Conservation (phyloP, 352 stramenopile species). For the Phytopythium delawarense region DNA sequence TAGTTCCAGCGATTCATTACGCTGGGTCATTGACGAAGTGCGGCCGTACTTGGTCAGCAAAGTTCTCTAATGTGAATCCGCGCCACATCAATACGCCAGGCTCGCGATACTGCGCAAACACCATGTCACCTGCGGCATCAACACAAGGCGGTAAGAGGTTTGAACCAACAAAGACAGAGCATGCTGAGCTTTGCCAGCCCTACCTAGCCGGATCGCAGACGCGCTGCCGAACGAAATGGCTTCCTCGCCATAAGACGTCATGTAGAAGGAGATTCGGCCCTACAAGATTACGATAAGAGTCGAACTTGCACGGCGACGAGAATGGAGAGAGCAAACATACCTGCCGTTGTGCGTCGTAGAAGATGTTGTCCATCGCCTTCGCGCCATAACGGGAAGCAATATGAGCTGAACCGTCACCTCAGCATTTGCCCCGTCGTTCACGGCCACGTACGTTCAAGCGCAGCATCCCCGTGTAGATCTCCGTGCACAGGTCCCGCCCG, state of each 20-base stretch:
- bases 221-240: constrained; percentile 94
- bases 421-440: not conserved
- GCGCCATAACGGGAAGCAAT: not conserved
- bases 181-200: not conserved
- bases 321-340: constrained; percentile 4
- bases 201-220: constrained; percentile 75
- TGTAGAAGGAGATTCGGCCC: constrained; percentile 98
- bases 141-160: not conserved
- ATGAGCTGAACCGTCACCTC: not conserved
- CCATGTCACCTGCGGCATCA: constrained; percentile 73
- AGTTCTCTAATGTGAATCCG: constrained; percentile 96
- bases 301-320: not conserved
- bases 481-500: constrained; percentile 63
- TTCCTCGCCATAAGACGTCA: constrained; percentile 94
- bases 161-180: no score
- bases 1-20: constrained; percentile 55
- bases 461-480: constrained; percentile 88
- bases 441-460: constrained; percentile 56
- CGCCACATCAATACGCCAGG: constrained; percentile 97
- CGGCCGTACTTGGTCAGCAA: constrained; percentile 89
- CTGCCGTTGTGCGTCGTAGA: constrained; percentile 97
- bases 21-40: not conserved
- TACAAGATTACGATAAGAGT: constrained; percentile 6
- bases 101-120: constrained; percentile 98
- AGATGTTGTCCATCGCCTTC: constrained; percentile 96